phyloP scores from a whole-genome alignment of 345 rosid species.

The Nephelium lappaceum region DNA sequence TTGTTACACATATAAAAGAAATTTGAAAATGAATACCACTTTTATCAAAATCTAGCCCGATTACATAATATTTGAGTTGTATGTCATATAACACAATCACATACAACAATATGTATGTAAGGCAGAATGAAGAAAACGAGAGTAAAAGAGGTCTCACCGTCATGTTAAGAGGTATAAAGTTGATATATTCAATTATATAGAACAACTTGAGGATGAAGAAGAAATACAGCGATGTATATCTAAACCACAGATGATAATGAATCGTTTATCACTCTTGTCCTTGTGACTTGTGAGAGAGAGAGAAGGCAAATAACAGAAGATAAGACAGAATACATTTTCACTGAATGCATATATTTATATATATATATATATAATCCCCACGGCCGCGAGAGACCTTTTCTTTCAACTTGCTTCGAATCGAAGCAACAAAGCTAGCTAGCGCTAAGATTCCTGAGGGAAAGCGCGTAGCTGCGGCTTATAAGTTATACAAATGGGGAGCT shows the following conservation, averaged over 20 bases:
- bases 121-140: background rate
- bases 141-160: constrained; percentile 17
- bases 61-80: background rate
- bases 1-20: too few species aligned
- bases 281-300: constrained; percentile 16
- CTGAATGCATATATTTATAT: too few species aligned
- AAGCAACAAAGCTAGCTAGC: background rate
- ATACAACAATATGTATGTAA: background rate
- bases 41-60: too few species aligned
- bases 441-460: constrained; percentile 7
- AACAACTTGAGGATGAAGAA: background rate
- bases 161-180: constrained; percentile 6
- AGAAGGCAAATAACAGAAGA: background rate
- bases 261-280: background rate
- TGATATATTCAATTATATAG: background rate
- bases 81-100: background rate
- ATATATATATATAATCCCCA: background rate
- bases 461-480: constrained; percentile 14
- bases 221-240: background rate
- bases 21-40: background rate
- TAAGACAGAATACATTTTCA: constrained; percentile 8
- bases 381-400: background rate
- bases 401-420: constrained; percentile 11
- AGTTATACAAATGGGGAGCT: constrained; percentile 3
- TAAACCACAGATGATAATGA: background rate